phyloP scores from a whole-genome alignment of 2,329 filamentous ascomycete genomes.

The Macrophomina phaseolina region DNA sequence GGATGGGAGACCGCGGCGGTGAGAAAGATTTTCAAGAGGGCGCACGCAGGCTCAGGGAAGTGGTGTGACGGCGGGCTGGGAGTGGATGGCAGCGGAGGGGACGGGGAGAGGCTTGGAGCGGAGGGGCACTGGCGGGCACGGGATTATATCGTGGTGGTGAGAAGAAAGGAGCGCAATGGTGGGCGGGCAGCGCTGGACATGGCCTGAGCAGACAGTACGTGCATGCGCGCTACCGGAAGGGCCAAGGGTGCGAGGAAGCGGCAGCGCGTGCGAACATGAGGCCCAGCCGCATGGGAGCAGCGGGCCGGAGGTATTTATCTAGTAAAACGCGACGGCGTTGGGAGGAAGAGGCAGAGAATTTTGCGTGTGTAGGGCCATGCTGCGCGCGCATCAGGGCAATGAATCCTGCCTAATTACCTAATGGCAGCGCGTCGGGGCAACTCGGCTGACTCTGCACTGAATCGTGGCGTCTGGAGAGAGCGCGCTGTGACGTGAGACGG shows the following conservation, averaged over 20 bases:
- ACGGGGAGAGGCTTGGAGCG: neutral
- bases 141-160: conserved; percentile 25
- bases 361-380: conserved; percentile 17
- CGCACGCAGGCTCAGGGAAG: conserved; percentile 3
- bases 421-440: conserved; percentile 29
- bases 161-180: conserved; percentile 16
- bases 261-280: conserved; percentile 6
- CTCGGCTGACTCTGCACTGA: conserved; percentile 28
- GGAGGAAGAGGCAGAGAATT: conserved; percentile 24
- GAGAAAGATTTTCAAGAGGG: neutral
- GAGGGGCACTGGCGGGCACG: conserved; percentile 5
- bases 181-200: conserved; percentile 24
- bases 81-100: neutral
- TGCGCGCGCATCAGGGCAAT: conserved; percentile 26
- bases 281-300: conserved; percentile 27
- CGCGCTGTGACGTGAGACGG: conserved; percentile 26
- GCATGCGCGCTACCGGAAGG: conserved; percentile 19
- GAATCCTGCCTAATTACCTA: conserved; percentile 30
- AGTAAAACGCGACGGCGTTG: conserved; percentile 19
- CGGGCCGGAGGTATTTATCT: conserved; percentile 25
- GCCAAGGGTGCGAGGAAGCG: conserved; percentile 2
- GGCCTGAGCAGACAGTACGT: conserved; percentile 26
- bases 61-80: conserved; percentile 13
- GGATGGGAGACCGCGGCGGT: conserved; percentile 5
- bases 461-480: conserved; percentile 26